phyloP scores from a whole-genome alignment of 2,329 filamentous ascomycete species.

The Xylariaceae sp. region DNA sequence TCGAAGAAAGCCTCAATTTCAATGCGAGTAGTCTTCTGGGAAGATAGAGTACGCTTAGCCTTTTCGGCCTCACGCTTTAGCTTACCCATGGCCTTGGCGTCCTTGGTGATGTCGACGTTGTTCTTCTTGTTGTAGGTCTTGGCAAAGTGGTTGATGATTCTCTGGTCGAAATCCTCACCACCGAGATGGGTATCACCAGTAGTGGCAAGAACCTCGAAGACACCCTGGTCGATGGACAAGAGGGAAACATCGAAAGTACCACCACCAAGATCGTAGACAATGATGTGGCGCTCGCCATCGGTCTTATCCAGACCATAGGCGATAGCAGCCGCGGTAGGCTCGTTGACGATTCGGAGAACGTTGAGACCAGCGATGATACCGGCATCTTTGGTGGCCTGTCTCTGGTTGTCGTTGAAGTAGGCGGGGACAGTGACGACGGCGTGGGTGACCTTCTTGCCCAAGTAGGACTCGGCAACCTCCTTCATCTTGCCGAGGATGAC shows the following conservation, averaged over 20 bases:
- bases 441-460: constrained; percentile 80
- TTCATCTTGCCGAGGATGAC: constrained; percentile 85
- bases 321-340: constrained; percentile 91
- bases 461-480: constrained; percentile 73
- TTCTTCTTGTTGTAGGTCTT: constrained; percentile 99
- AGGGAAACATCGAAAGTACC: constrained; percentile 94
- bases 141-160: constrained; percentile 91
- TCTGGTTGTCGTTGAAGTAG: constrained; percentile 98
- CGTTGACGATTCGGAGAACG: constrained; percentile 94
- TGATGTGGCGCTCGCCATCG: constrained; percentile 78
- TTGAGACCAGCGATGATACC: constrained; percentile 89
- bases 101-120: constrained; percentile 85
- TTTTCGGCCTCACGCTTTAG: constrained; percentile 99
- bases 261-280: constrained; percentile 91
- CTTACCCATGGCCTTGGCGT: constrained; percentile 97
- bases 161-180: constrained; percentile 99
- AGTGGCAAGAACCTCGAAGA: constrained; percentile 91
- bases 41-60: constrained; percentile 96
- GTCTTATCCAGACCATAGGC: constrained; percentile 91
- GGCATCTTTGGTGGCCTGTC: constrained; percentile 94
- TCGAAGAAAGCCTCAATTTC: constrained; percentile 98
- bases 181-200: constrained; percentile 96
- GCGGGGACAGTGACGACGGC: constrained; percentile 91
- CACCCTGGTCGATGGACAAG: constrained; percentile 83
- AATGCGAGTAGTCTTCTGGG: constrained; percentile 87